Percentiles rank a stretch among this genome's conserved stretches.
Evolutionary conservation across 306 rosid genomes (phyloP).

Genomic region (Rosa chinensis): DNA sequence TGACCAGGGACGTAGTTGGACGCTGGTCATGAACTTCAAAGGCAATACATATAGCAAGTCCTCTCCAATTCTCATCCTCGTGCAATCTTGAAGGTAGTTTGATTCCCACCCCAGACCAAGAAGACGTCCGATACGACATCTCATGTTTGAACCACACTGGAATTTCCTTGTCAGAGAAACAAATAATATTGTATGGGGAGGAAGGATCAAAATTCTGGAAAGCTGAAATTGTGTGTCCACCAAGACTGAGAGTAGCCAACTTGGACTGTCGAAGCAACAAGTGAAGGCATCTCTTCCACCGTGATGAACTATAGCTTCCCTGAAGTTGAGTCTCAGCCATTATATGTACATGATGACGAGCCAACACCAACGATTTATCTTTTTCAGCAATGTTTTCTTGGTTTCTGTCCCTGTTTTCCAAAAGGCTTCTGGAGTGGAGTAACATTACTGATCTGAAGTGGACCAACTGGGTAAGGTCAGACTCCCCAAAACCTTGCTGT

Average conservation of each 20-base stretch:
- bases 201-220: neutral
- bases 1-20: neutral
- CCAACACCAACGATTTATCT: too few species aligned
- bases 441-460: neutral
- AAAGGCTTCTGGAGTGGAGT: neutral
- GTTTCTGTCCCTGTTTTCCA: neutral
- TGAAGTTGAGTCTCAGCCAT: neutral
- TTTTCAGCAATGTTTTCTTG: neutral
- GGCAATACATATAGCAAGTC: conserved; percentile 3
- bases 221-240: neutral
- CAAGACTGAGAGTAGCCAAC: neutral
- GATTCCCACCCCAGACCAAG: neutral
- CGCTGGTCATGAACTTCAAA: neutral
- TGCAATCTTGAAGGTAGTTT: neutral
- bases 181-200: neutral
- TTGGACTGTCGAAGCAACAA: neutral
- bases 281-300: neutral
- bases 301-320: neutral
- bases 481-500: too few species aligned
- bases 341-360: neutral
- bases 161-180: neutral
- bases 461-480: neutral
- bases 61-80: conserved; percentile 2
- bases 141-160: neutral
- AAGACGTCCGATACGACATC: neutral